Evolutionary conservation across 2,329 filamentous ascomycete genomes (phyloP).

Genomic region (Nannizzia gypsea): DNA sequence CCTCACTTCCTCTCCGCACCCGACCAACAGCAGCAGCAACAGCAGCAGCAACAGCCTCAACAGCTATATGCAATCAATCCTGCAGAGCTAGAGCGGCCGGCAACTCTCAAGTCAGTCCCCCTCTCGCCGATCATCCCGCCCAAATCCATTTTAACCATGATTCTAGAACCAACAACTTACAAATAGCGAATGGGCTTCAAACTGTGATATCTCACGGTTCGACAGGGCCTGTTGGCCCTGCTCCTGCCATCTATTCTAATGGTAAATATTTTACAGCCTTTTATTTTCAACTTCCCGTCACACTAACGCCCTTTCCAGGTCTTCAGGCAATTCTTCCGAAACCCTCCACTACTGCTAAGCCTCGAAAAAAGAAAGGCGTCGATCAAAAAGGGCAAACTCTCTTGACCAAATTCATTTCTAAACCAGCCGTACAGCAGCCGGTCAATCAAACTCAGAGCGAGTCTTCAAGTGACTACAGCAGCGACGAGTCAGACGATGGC

Average conservation of each 20-base stretch:
- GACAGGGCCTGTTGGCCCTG: neutral
- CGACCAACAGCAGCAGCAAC: constrained; percentile 5
- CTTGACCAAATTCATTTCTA: constrained; percentile 18
- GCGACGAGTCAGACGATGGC: constrained; percentile 41
- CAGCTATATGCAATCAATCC: constrained; percentile 14
- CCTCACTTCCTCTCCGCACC: constrained; percentile 27
- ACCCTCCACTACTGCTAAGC: constrained; percentile 11
- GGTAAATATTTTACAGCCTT: neutral
- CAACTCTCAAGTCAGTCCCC: constrained; percentile 6
- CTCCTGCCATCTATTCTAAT: neutral
- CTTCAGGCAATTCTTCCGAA: constrained; percentile 7
- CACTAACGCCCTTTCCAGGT: neutral
- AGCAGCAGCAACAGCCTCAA: neutral
- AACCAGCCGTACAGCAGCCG: constrained; percentile 18
- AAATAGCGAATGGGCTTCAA: constrained; percentile 1
- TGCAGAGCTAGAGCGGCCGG: constrained; percentile 11
- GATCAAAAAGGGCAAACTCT: constrained; percentile 6
- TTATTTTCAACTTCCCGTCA: neutral
- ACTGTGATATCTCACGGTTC: neutral
- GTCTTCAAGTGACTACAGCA: constrained; percentile 36
- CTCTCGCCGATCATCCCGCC: neutral
- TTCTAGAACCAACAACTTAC: neutral
- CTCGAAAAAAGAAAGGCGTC: constrained; percentile 8
- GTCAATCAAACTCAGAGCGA: constrained; percentile 15
- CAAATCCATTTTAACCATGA: neutral